Evolutionary conservation across 371 early-diverging fungal genomes (phyloP), one percentile per base, ranked within the genome.

Genomic region (Apophysomyces ossiformis): DNA sequence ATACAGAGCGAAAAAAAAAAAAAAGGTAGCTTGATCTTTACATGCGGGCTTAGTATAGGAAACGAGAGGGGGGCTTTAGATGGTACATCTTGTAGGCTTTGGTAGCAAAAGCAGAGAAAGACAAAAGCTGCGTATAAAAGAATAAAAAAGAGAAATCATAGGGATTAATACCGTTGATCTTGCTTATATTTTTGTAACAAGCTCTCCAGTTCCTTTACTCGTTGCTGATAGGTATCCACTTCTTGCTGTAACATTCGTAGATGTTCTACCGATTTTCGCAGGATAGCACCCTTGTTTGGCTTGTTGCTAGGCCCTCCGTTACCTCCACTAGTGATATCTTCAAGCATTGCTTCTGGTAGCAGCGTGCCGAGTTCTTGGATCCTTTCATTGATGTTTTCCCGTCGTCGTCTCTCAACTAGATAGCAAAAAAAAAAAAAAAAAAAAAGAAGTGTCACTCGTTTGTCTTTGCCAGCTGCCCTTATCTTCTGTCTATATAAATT

Each of bases 381-480:
- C 67, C 93, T 92, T 72, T 97, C 98, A 75, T 98, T 98, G 79
- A 98, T 98, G 80, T 95, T 94, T 71, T 98, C 98, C 41, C 98
- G 86, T 38, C 98, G 82, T 39, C 98, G 89, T 65, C 97, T 85
- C 70, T 98, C 98, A 15, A 98, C 96, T 84, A 66, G 32, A 26
- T 26, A 26, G 32, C 89, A 69, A 32, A 16, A 5, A 58, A 26
- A 58, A n/a, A 58, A 8, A 36, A 32, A 38, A 11, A 60, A 39
- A 47, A 9, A 61, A 26, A 26, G 0, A 46, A 13, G 13, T 18
- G 32, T 15, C 21, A 62, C 2, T 60, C 13, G 36, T 11, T 1
- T 54, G 21, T 18, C 7, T 43, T 57, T 57, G 32, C 18, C 38
- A 54, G 32, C 32, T 26, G 1, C 2, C 3, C 32, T 3, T 26